Base-by-base conservation (phyloP, 805 yeast genomes). In the Metschnikowia chrysomelidarum region DNA sequence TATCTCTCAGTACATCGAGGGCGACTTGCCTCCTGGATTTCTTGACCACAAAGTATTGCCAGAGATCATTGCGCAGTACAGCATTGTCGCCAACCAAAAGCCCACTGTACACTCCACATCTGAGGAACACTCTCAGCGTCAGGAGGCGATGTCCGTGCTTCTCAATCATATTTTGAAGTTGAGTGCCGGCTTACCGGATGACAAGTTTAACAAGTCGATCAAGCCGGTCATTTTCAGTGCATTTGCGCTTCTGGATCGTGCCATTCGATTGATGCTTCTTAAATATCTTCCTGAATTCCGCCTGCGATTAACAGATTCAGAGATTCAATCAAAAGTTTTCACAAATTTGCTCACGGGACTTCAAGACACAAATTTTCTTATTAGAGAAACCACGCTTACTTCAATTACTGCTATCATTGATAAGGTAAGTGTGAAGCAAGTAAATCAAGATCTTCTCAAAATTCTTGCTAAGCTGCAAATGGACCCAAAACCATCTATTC, bases 381-480 rank as follows among this genome's bases (percentile, higher is more conserved):
- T 91, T 25, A 68, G 97, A 44, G 84, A 84, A 46, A 86, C 81
- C 34, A 85, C 97, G 0, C 65, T 91, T 24, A 82, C 80, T 31
- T 75, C 87, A 3, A 62, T 76, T 13, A 74, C 79, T 2, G 64
- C 78, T 3, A 62, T 89, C 18, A 76, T 80, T 1, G 76, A 78
- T 14, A 78, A 77, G 49, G 71, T 91, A 2, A 73, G 85, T 0
- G 86, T 80, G 24, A 73, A 95, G 36, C 95, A 85, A 55, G 66
- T 89, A 31, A 91, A 91, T 56, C 88, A 88, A 51, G 98, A 93
- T 31, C 62, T 91, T 15, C 63, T 91, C 36, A 73, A 94, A 46
- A 72, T 77, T 36, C 64, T 91, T 36, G 98, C 98, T 0, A 85
- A 80, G 49, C 71, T 87, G 7, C 95, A 87, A 54, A 75, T 71